Conservation (phyloP, 2,329 filamentous ascomycete species). For the Onygenales sp. region DNA sequence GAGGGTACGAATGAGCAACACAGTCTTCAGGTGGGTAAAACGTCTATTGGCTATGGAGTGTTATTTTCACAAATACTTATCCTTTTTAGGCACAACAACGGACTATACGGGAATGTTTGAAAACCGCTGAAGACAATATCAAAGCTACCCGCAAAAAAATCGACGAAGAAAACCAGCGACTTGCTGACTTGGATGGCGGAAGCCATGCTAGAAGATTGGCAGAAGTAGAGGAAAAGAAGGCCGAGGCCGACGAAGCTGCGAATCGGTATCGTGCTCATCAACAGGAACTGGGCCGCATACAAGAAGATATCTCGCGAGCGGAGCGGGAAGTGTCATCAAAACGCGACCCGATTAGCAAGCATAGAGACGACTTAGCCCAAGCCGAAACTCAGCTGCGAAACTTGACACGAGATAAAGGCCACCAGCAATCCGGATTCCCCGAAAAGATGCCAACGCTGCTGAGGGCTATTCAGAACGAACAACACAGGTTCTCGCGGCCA, state of each 20-base stretch:
- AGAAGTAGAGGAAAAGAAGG: conserved; percentile 51
- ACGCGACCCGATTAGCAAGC: conserved; percentile 24
- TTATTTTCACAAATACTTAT: conserved; percentile 5
- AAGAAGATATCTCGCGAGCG: conserved; percentile 26
- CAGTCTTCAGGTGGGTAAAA: conserved; percentile 37
- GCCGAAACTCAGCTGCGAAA: conserved; percentile 43
- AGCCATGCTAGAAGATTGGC: conserved; percentile 53
- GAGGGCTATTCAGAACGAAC: conserved; percentile 58
- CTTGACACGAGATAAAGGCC: conserved; percentile 49
- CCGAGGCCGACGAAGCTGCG: conserved; percentile 38
- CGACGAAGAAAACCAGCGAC: conserved; percentile 39
- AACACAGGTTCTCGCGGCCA: conserved; percentile 51
- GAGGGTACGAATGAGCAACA: conserved; percentile 45
- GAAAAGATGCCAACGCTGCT: conserved; percentile 54
- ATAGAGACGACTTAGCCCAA: conserved; percentile 46
- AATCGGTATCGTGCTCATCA: conserved; percentile 34
- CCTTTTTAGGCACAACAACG: conserved; percentile 52
- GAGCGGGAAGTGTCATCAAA: conserved; percentile 20
- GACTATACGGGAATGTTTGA: conserved; percentile 51
- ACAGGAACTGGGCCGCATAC: conserved; percentile 23
- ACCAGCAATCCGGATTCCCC: conserved; percentile 57
- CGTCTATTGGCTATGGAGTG: not conserved
- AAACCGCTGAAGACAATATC: conserved; percentile 39
- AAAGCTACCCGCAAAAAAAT: conserved; percentile 37
- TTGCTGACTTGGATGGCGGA: conserved; percentile 62